phyloP scores from a whole-genome alignment of 2,329 filamentous ascomycete species.

The Epichloe coenophiala region DNA sequence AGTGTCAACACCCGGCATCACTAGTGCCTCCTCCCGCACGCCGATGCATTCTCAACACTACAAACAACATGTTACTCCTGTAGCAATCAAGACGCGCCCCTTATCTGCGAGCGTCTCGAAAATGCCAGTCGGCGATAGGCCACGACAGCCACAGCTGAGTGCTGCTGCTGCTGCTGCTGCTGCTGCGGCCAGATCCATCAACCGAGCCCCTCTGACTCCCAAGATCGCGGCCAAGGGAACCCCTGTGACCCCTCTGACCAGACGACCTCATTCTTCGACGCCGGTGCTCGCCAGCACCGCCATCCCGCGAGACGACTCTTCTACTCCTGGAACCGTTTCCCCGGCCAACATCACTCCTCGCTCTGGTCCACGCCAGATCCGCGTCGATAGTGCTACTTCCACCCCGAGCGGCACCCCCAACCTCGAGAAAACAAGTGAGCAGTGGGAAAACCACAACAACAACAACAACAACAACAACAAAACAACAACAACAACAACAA shows the following conservation, averaged over 20 bases:
- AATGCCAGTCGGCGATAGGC: constrained; percentile 39
- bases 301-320: constrained; percentile 31
- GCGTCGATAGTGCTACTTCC: constrained; percentile 53
- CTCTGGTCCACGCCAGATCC: constrained; percentile 58
- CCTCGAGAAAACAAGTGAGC: constrained; percentile 26
- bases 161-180: constrained; percentile 33
- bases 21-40: neutral
- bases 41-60: neutral
- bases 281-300: constrained; percentile 9
- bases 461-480: neutral
- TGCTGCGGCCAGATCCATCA: constrained; percentile 41
- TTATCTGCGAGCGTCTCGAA: constrained; percentile 11
- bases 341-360: constrained; percentile 64
- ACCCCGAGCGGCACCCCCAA: constrained; percentile 53
- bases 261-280: constrained; percentile 15
- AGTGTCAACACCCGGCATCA: neutral
- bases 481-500: neutral
- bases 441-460: constrained; percentile 23
- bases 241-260: constrained; percentile 26
- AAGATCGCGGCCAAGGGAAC: constrained; percentile 37
- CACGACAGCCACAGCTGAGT: constrained; percentile 55
- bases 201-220: constrained; percentile 36
- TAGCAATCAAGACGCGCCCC: constrained; percentile 1
- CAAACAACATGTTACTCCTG: constrained; percentile 2
- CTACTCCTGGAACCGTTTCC: constrained; percentile 39